Percentiles rank a stretch among this genome's conserved stretches.
These are phyloP conservation scores for Rhodosporidiobolus sp. DNA, from an alignment of 768 basidiomycete genomes.

Conservation along the genomic window DNA sequence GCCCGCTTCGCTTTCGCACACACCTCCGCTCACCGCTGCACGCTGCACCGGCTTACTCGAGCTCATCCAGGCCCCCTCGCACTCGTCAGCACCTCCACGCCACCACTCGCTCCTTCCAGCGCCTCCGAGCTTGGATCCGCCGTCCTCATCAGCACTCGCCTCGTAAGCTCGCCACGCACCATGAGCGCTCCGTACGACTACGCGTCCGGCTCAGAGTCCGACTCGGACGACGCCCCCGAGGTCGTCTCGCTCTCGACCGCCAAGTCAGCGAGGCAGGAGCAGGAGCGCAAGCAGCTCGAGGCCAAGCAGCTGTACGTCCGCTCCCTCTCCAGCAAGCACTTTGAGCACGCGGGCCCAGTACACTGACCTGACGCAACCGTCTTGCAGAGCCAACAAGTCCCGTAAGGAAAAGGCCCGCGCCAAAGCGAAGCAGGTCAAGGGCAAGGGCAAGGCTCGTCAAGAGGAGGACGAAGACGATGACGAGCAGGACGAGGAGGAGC, in stretches of 20 bases:
- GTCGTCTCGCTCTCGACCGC: conserved; percentile 27
- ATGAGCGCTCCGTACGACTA: conserved; percentile 22
- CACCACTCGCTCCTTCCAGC: too few relatives aligned
- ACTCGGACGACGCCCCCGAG: conserved; percentile 34
- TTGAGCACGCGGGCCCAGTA: neutral
- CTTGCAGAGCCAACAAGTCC: neutral
- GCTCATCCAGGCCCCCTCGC: too few relatives aligned
- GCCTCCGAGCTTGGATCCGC: neutral
- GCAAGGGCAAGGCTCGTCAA: conserved; percentile 10
- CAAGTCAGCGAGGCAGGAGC: conserved; percentile 6
- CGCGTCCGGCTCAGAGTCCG: conserved; percentile 9
- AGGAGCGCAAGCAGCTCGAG: neutral
- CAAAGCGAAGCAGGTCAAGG: conserved; percentile 12
- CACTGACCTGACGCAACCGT: neutral
- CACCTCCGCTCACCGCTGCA: too few relatives aligned
- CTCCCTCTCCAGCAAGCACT: neutral
- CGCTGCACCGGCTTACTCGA: too few relatives aligned
- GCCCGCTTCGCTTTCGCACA: too few relatives aligned
- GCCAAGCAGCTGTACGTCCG: conserved; percentile 10
- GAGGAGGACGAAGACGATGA: neutral
- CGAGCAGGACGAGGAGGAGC: neutral
- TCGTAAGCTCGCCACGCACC: neutral
- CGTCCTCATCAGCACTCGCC: neutral
- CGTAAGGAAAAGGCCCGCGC: conserved; percentile 5
- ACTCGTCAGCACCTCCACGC: too few relatives aligned